These are phyloP conservation scores for Russula earlei DNA, from an alignment of 768 basidiomycete genomes.

Conservation along the genomic window DNA sequence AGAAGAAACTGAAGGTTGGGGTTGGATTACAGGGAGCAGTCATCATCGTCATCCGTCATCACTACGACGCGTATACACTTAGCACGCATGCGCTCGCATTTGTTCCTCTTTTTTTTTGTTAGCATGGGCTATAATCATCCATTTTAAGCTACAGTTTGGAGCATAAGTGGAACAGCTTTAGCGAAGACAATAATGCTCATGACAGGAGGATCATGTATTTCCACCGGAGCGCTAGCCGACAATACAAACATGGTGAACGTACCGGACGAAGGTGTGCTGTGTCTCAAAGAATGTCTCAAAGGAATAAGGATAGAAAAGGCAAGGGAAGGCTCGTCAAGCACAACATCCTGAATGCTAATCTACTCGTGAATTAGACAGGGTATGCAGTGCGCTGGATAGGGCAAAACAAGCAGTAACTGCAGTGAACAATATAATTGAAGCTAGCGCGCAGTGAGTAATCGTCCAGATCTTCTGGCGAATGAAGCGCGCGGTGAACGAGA, in stretches of 20 bases:
- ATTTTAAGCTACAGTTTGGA: not conserved
- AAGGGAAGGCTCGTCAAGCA: not conserved
- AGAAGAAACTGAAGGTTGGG: not conserved
- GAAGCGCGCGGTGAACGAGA: not conserved
- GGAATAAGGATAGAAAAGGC: conserved; percentile 9
- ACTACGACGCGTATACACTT: not conserved
- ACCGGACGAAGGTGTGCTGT: not conserved
- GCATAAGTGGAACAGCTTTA: too few species aligned
- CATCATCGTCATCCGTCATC: conserved; percentile 2
- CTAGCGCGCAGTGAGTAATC: not conserved
- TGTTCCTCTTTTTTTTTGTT: not conserved
- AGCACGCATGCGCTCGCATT: not conserved
- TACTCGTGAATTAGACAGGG: not conserved
- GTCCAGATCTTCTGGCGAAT: not conserved
- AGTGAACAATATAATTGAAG: not conserved
- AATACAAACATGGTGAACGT: conserved; percentile 5
- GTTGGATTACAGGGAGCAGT: conserved; percentile 1
- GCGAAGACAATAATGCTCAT: not conserved
- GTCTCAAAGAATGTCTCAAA: not conserved
- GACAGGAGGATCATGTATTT: not conserved
- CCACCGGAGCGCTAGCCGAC: not conserved
- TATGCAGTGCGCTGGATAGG: conserved; percentile 2
- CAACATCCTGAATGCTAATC: not conserved
- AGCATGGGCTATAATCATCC: not conserved
- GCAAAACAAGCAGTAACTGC: not conserved